Evolutionary conservation across 768 basidiomycete genomes (phyloP).

Genomic region (Agrocybe pediades): DNA sequence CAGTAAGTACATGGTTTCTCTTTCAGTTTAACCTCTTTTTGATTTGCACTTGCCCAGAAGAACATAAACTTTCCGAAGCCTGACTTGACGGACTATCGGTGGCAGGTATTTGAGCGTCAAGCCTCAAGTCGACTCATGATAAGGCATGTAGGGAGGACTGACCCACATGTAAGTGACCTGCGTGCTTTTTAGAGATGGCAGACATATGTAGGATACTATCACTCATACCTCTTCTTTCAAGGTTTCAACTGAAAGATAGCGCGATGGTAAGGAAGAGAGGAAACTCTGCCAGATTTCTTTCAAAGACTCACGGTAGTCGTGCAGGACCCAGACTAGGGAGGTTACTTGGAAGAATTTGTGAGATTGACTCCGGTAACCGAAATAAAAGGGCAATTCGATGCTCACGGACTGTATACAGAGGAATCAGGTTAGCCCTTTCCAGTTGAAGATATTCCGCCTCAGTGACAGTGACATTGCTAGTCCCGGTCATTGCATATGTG

Average conservation of each 20-base stretch:
- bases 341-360: slow-evolving; percentile 14
- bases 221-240: slow-evolving; percentile 27
- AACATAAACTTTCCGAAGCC: slow-evolving; percentile 40
- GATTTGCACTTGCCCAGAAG: slow-evolving; percentile 33
- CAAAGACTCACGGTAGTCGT: slow-evolving; percentile 25
- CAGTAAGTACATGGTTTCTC: too few species aligned
- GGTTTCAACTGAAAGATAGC: slow-evolving; percentile 16
- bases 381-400: background rate
- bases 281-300: too few species aligned
- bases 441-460: slow-evolving; percentile 15
- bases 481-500: background rate
- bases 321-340: slow-evolving; percentile 23
- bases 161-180: slow-evolving; percentile 9
- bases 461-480: background rate
- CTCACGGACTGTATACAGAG: slow-evolving; percentile 24
- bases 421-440: slow-evolving; percentile 19
- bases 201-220: background rate
- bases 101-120: background rate
- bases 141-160: background rate
- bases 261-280: too few species aligned
- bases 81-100: slow-evolving; percentile 31
- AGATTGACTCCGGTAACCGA: background rate
- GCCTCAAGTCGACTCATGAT: background rate
- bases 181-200: background rate
- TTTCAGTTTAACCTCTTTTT: too few species aligned